A percentile compares a stretch with the other conserved stretches of the same genome.
These are phyloP conservation scores for Casuarina cunninghamiana DNA, from an alignment of 306 rosid species.

Conservation along the genomic window DNA sequence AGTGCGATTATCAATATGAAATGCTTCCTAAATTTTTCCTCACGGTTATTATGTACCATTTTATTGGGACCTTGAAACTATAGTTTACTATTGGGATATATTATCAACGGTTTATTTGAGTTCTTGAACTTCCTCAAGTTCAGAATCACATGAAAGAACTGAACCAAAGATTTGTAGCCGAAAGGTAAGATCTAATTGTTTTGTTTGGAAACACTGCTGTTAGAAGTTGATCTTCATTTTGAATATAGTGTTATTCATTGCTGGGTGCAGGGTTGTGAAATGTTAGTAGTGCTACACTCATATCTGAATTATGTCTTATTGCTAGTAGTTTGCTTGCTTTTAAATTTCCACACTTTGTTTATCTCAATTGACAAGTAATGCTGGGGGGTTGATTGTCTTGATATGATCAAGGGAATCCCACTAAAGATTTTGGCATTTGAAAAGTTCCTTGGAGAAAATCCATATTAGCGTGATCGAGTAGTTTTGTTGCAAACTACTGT, in stretches of 20 bases:
- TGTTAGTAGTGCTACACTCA: background rate
- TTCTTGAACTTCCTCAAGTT: constrained; percentile 83
- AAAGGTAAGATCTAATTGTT: constrained; percentile 52
- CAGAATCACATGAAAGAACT: constrained; percentile 79
- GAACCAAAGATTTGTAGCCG: constrained; percentile 87
- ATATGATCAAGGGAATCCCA: constrained; percentile 98
- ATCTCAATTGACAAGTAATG: constrained; percentile 71
- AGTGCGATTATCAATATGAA: constrained; percentile 21
- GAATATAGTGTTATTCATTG: background rate
- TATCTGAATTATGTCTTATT: constrained; percentile 1
- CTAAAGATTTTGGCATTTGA: constrained; percentile 93
- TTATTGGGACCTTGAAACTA: constrained; percentile 37
- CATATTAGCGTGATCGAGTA: constrained; percentile 85
- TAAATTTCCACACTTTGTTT: constrained; percentile 24
- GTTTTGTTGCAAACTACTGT: constrained; percentile 95
- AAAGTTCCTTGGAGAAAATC: constrained; percentile 90
- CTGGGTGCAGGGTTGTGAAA: background rate
- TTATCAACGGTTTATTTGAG: constrained; percentile 76
- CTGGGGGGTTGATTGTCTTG: constrained; percentile 93
- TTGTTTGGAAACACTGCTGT: constrained; percentile 10
- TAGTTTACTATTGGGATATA: constrained; percentile 99
- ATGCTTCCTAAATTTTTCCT: constrained; percentile 30
- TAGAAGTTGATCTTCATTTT: background rate
- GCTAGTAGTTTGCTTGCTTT: constrained; percentile 18
- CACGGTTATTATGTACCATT: constrained; percentile 28